Percentiles rank a stretch among this genome's conserved stretches.
Conservation (phyloP, 1,284 basidiomycete genomes). For the Neotropicomus parvogracilis region DNA sequence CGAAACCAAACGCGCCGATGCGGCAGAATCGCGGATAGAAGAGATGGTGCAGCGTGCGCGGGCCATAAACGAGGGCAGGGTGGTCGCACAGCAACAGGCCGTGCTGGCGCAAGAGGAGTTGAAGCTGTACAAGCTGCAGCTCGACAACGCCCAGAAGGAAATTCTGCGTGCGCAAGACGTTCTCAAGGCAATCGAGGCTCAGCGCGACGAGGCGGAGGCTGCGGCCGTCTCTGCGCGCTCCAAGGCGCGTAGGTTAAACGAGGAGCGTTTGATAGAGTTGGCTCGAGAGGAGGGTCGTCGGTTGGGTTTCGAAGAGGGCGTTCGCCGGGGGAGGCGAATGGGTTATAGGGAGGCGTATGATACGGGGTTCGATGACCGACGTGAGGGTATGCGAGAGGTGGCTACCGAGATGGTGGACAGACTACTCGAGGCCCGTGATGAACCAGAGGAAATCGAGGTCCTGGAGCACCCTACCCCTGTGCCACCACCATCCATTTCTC, state of each 20-base stretch:
- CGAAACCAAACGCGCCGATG: constrained; percentile 50
- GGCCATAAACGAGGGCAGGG: constrained; percentile 48
- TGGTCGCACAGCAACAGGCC: constrained; percentile 51
- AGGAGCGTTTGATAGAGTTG: constrained; percentile 42
- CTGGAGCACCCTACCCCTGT: constrained; percentile 15
- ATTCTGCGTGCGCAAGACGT: constrained; percentile 47
- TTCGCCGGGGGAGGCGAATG: constrained; percentile 45
- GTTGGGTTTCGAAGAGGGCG: constrained; percentile 52
- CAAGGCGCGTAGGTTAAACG: constrained; percentile 45
- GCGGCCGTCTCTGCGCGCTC: constrained; percentile 44
- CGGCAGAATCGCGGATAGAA: constrained; percentile 48
- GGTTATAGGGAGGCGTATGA: constrained; percentile 26
- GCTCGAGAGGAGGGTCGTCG: constrained; percentile 55
- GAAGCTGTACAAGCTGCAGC: constrained; percentile 57
- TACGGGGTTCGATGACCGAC: constrained; percentile 13
- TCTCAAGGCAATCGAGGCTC: constrained; percentile 41
- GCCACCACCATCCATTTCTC: constrained; percentile 16
- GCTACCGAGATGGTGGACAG: constrained; percentile 25
- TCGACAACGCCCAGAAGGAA: constrained; percentile 60
- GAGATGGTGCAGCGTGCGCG: constrained; percentile 51
- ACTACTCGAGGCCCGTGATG: constrained; percentile 24
- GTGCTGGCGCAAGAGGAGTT: constrained; percentile 51
- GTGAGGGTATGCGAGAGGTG: constrained; percentile 19
- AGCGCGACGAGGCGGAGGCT: constrained; percentile 50
- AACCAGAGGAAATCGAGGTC: constrained; percentile 25